phyloP scores from a whole-genome alignment of 2,329 filamentous ascomycete genomes.

The Microsporum ferrugineum region DNA sequence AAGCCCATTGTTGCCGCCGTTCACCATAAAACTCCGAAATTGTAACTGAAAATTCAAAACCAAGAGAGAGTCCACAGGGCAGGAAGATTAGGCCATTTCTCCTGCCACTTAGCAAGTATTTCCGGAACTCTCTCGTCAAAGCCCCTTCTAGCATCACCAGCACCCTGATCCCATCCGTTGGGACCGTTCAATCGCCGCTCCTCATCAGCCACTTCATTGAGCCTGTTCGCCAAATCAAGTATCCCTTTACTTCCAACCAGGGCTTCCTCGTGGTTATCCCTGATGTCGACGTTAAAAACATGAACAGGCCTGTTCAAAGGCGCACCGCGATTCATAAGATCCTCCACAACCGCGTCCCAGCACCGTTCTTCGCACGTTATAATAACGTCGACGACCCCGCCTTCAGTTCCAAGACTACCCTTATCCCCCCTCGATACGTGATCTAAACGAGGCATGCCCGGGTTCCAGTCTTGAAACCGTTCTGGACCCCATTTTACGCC shows the following conservation, averaged over 20 bases:
- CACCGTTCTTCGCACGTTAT: constrained; percentile 97
- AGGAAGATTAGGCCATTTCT: constrained; percentile 82
- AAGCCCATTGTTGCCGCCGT: not conserved
- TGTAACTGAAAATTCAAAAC: constrained; percentile 50
- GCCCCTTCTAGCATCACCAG: constrained; percentile 53
- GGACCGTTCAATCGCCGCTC: constrained; percentile 59
- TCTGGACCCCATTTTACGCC: constrained; percentile 91
- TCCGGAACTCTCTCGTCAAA: constrained; percentile 94
- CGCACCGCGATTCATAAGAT: constrained; percentile 73
- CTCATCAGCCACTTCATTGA: constrained; percentile 69
- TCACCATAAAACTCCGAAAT: not conserved
- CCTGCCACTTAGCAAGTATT: constrained; percentile 85
- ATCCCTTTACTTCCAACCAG: constrained; percentile 83
- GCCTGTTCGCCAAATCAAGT: constrained; percentile 71
- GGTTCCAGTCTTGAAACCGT: constrained; percentile 93
- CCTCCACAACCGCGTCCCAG: constrained; percentile 95
- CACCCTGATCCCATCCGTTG: constrained; percentile 57
- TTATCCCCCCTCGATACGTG: constrained; percentile 57
- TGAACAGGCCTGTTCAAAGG: constrained; percentile 88
- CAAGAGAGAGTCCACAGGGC: constrained; percentile 91
- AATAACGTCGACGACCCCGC: constrained; percentile 81
- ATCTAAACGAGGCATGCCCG: constrained; percentile 71
- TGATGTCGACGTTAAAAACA: constrained; percentile 97
- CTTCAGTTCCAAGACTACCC: constrained; percentile 70
- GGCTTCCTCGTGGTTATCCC: constrained; percentile 95